Percentiles rank a stretch among this genome's conserved stretches.
Evolutionary conservation across 768 basidiomycete species (phyloP).

Genomic region (Grammothele lineata): DNA sequence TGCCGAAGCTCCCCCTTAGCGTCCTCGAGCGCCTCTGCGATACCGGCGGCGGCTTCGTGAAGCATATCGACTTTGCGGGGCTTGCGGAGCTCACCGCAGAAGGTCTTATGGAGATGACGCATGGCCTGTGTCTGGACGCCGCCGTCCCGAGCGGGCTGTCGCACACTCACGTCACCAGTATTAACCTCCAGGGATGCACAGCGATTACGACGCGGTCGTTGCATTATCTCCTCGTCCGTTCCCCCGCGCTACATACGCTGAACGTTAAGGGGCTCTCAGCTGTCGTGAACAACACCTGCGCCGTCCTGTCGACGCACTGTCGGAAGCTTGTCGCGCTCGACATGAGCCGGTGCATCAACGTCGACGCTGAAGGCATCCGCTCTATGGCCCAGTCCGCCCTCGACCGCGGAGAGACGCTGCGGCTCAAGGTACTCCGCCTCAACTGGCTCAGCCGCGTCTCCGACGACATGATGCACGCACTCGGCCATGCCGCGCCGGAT

Average conservation of each 20-base stretch:
- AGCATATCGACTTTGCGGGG: conserved; percentile 57
- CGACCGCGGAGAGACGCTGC: conserved; percentile 43
- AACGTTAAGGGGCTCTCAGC: conserved; percentile 63
- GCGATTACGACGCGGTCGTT: conserved; percentile 62
- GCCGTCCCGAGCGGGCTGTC: conserved; percentile 30
- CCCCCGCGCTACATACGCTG: conserved; percentile 53
- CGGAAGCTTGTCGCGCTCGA: conserved; percentile 57
- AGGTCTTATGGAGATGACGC: conserved; percentile 48
- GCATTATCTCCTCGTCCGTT: conserved; percentile 63
- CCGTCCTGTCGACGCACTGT: conserved; percentile 57
- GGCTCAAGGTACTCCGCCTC: conserved; percentile 59
- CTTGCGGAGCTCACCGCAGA: conserved; percentile 47
- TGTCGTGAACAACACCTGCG: conserved; percentile 73
- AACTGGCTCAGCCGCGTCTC: conserved; percentile 61
- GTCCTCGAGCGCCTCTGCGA: conserved; percentile 51
- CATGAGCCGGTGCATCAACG: conserved; percentile 63
- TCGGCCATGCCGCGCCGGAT: conserved; percentile 65
- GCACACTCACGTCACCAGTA: conserved; percentile 62
- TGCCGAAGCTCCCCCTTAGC: conserved; percentile 49
- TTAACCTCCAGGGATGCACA: conserved; percentile 74
- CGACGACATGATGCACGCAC: conserved; percentile 55
- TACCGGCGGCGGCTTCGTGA: conserved; percentile 61
- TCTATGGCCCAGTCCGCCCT: conserved; percentile 42
- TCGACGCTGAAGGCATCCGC: conserved; percentile 62
- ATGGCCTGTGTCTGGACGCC: conserved; percentile 46